A percentile compares a stretch with the other conserved stretches of the same genome.
phyloP scores from a whole-genome alignment of 2,329 filamentous ascomycete species.

The Nothopassalora personata region DNA sequence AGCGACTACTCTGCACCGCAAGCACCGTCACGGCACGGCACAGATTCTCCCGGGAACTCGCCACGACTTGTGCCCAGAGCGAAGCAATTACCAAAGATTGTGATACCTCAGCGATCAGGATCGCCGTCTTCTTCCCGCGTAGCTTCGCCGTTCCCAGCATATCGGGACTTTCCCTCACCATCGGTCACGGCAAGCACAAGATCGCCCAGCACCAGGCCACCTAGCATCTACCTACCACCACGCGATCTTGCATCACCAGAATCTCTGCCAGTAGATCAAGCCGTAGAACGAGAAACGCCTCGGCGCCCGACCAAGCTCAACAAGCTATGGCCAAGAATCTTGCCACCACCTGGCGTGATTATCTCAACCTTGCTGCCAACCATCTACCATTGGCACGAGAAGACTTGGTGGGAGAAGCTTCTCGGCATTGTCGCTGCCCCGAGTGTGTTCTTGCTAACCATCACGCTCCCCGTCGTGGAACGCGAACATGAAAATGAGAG shows the following conservation, averaged over 20 bases:
- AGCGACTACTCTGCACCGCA: slow-evolving; percentile 13
- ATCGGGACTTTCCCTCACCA: slow-evolving; percentile 47
- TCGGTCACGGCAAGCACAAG: slow-evolving; percentile 35
- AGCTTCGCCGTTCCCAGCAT: slow-evolving; percentile 63
- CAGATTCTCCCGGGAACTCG: slow-evolving; percentile 14
- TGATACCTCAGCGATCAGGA: slow-evolving; percentile 33
- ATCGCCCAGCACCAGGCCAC: slow-evolving; percentile 33
- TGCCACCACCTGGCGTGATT: slow-evolving; percentile 69
- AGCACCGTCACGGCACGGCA: slow-evolving; percentile 9
- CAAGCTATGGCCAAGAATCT: slow-evolving; percentile 69
- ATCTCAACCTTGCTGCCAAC: slow-evolving; percentile 79
- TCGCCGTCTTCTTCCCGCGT: slow-evolving; percentile 36
- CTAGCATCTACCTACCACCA: slow-evolving; percentile 54
- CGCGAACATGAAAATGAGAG: slow-evolving; percentile 44
- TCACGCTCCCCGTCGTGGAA: slow-evolving; percentile 89
- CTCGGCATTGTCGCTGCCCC: slow-evolving; percentile 80
- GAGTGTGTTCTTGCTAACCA: slow-evolving; percentile 81
- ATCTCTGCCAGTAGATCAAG: slow-evolving; percentile 34
- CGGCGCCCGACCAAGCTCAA: slow-evolving; percentile 38
- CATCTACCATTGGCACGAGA: slow-evolving; percentile 72
- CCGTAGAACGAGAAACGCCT: slow-evolving; percentile 21
- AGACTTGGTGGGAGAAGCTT: slow-evolving; percentile 77
- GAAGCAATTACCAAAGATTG: slow-evolving; percentile 36
- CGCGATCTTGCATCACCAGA: slow-evolving; percentile 18
- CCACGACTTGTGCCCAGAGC: slow-evolving; percentile 29